Conservation (phyloP, 139 green algal species). For the Chlorella sorokiniana region DNA sequence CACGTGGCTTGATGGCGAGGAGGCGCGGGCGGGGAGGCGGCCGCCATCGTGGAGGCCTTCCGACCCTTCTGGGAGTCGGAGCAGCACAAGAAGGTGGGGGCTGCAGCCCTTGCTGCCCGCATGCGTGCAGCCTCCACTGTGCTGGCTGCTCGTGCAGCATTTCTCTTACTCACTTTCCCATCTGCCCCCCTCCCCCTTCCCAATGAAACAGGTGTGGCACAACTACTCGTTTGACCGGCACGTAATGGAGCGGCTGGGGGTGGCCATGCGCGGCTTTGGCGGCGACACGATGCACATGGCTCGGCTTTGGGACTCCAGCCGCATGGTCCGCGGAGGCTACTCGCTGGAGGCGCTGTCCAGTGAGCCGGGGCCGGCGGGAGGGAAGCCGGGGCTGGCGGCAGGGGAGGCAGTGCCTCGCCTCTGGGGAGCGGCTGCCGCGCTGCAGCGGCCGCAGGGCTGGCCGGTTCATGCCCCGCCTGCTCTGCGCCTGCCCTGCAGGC, state of each 20-base stretch:
- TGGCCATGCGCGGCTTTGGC: conserved; percentile 74
- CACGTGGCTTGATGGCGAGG: conserved; percentile 58
- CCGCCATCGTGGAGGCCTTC: conserved; percentile 76
- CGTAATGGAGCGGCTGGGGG: conserved; percentile 72
- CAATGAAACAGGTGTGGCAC: conserved; percentile 90
- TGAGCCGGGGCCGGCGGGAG: conserved; percentile 5
- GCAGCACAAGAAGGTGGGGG: conserved; percentile 65
- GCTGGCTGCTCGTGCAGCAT: background rate
- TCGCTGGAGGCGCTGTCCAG: conserved; percentile 74
- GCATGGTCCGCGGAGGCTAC: conserved; percentile 74
- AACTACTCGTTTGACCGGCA: conserved; percentile 99
- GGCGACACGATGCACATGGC: conserved; percentile 99
- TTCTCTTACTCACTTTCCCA: background rate
- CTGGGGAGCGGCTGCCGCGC: too few relatives aligned
- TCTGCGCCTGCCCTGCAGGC: background rate
- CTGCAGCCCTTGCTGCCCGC: background rate
- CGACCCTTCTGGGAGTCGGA: conserved; percentile 80
- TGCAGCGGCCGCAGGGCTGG: background rate
- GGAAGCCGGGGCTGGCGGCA: background rate
- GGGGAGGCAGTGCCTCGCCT: too few relatives aligned
- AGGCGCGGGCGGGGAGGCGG: conserved; percentile 37
- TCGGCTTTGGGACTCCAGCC: conserved; percentile 84
- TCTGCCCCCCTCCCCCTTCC: background rate
- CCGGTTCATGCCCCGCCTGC: background rate
- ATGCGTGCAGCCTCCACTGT: background rate